Percentiles rank a stretch among this genome's conserved stretches.
Conservation (phyloP, 208 protist genomes). For the Leishmania tarentolae region DNA sequence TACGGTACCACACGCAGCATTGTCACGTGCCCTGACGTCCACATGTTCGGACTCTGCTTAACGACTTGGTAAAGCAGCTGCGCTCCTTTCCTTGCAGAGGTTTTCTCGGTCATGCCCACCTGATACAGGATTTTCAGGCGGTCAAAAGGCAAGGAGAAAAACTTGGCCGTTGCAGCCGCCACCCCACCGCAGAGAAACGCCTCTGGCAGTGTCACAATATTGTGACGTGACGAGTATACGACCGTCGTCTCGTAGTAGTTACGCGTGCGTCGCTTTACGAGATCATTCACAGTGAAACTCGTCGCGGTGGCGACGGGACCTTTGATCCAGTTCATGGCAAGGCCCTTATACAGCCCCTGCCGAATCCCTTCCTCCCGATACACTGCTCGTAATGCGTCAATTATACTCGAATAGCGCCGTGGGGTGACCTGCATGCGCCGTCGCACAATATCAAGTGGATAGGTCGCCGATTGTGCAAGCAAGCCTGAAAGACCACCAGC, state of each 20-base stretch:
- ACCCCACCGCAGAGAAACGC: constrained; percentile 89
- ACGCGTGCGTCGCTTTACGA: constrained; percentile 76
- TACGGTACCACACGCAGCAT: constrained; percentile 94
- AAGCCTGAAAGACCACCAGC: constrained; percentile 88
- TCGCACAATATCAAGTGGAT: constrained; percentile 94
- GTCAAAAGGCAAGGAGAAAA: constrained; percentile 92
- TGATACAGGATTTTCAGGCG: constrained; percentile 95
- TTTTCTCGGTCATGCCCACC: constrained; percentile 63
- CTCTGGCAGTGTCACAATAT: constrained; percentile 71
- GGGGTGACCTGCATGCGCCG: constrained; percentile 92
- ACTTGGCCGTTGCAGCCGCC: constrained; percentile 89
- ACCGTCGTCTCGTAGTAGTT: constrained; percentile 72
- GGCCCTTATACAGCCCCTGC: constrained; percentile 89
- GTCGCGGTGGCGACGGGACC: constrained; percentile 89
- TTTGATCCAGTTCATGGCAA: constrained; percentile 96
- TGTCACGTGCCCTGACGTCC: constrained; percentile 88
- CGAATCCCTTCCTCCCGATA: constrained; percentile 78
- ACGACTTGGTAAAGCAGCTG: constrained; percentile 55
- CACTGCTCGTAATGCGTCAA: constrained; percentile 61
- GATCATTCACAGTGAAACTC: constrained; percentile 93
- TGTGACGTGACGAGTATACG: constrained; percentile 38
- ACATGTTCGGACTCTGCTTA: constrained; percentile 76
- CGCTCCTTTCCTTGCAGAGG: constrained; percentile 32
- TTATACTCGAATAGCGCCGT: constrained; percentile 72
- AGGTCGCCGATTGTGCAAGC: constrained; percentile 93